Evolutionary conservation across 1,284 basidiomycete species (phyloP), one percentile per base, ranked within the genome.

Genomic region (Sanguinoderma infundibulare): DNA sequence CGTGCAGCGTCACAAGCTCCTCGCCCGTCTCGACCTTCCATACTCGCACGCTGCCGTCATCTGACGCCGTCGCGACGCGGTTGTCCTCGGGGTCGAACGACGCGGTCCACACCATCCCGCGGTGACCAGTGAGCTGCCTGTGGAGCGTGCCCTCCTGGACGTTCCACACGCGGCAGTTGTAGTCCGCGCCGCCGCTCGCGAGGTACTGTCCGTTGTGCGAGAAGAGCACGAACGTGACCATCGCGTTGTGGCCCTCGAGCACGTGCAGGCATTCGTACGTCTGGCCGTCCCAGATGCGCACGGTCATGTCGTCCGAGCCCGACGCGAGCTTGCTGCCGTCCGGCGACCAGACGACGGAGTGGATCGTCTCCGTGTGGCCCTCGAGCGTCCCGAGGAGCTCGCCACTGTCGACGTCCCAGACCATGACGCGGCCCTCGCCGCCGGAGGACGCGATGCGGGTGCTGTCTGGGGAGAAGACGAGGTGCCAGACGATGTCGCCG

Each of bases 401-500:
- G 8, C 63, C 65, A 72, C 28, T 7, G 58, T 53, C 52, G n/a
- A n/a, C n/a, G n/a, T n/a, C n/a, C n/a, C n/a, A n/a, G n/a, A n/a
- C n/a, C n/a, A n/a, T n/a, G n/a, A 70, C 52, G 10, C 42, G 51
- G 26, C 51, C 26, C 39, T 71, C 68, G 1, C 62, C 57, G 6
- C 69, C 66, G 10, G 64, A 69, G 2, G 68, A 70, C 1, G 60
- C 66, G 24, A 73, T 47, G 3, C 40, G 53, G 26, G 24, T 53
- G 39, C 68, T 62, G 51, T 70, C 66, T 14, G 70, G 69, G 1
- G 71, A 70, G 57, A 70, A 72, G 1, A 60, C 62, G 28, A 71
- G 55, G 20, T 62, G 52, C 34, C 55, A 61, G 53, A 70, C 55
- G 17, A 34, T 34, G 35, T 61, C 62, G 15, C 38, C 50, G 52